Evolutionary conservation across 2,329 filamentous ascomycete genomes (phyloP), one percentile per base, ranked within the genome.

Genomic region (Elsinoe batatas): DNA sequence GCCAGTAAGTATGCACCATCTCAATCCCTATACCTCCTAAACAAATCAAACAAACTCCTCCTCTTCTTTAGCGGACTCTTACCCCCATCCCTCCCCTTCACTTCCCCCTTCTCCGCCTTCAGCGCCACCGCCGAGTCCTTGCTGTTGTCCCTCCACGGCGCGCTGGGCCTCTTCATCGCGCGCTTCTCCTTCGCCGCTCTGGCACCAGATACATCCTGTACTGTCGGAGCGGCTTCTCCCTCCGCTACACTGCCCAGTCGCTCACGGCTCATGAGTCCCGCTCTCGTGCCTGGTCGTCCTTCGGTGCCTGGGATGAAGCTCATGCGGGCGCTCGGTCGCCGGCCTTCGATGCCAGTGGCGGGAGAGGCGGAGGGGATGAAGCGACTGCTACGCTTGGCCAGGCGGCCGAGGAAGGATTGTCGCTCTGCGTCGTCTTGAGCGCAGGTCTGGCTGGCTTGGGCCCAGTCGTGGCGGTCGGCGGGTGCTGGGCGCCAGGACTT

Each of bases 401-500:
- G n/a, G 10, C 35, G 32, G n/a, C 8, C n/a, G 7, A 51, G 32
- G 33, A 51, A 51, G 15, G 30, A 20, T 17, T 36, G 12, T 13
- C 47, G n/a, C n/a, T 51, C 47, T 7, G 33, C 47, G 18, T 51
- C 47, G 47, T 51, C 47, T 15, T n/a, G 32, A 3, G n/a, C 32
- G 47, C 47, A 51, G 13, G 22, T 44, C 10, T 59, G 56, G 30
- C 53, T 56, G 8, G 47, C 50, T 17, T 59, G 58, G n/a, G 40
- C 36, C 58, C 58, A 59, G 30, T 59, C 56, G 15, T 58, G 50
- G 6, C 58, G 56, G 26, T 59, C 56, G 8, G 12, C 43, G 17
- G 32, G 43, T 32, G n/a, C 10, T 2, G 55, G 55, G 2, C 44
- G 46, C n/a, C 37, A 47, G 13, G 35, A 42, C 13, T 50, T 50